Base-by-base conservation (phyloP, 225 moss, liverwort and hornwort genomes). In the Pseudoscleropodium purum region DNA sequence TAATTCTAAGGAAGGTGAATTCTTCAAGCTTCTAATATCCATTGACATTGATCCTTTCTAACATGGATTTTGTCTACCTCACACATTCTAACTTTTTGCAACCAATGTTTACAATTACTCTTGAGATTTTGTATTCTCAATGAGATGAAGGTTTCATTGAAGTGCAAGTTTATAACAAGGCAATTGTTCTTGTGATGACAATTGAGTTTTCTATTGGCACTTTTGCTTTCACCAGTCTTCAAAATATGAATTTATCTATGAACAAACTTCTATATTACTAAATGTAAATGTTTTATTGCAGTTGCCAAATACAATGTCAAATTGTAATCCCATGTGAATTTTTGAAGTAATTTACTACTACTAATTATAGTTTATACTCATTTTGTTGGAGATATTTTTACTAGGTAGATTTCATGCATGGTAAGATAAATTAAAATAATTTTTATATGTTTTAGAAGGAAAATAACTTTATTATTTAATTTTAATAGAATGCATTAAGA, bases 291-390 rank as follows among this genome's bases (percentile, higher is more conserved):
- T 1, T 74, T 29, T 45, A 3, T 29, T 29, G 10, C 7, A 73
- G 45, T 43, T 41, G 29, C 29, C 10, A 47, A 47, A 47, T 45
- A 6, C 10, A 45, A 74, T 45, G 18, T 74, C 29, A 74, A 9
- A 0, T 16, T 18, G 29, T 27, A 1, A 43, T 3, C 15, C 14
- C 0, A 3, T 8, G 1, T 43, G 5, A 15, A 2, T 41, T 41
- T 26, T 15, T 27, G 5, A 43, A 43, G 43, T 15, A 5, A 26
- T 73, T 27, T 43, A 26, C 43, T 5, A 41, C 5, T 73, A 73
- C n/a, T 41, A 43, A 41, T 9, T 41, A 14, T 4, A 14, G 2
- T 70, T 70, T 24, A 39, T 70, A 6, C 26, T 41, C 19, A 41
- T 26, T 39, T 73, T 73, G 27, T 16, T 26, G 8, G 26, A 73